Evolutionary conservation across 2,329 filamentous ascomycete species (phyloP).

Genomic region (Fusarium foetens): DNA sequence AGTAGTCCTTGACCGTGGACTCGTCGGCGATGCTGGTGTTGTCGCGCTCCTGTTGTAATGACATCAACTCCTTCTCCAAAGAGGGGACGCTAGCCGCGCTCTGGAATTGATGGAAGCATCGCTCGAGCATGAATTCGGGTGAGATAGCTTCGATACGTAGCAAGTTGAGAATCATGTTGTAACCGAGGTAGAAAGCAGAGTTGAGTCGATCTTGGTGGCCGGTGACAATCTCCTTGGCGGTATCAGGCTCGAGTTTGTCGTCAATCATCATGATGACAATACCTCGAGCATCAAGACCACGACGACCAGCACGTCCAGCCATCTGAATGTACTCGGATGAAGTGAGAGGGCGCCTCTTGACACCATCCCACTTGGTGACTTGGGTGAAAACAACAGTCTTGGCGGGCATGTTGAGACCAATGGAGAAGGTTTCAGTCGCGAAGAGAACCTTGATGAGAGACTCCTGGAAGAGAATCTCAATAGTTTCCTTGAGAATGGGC

Average conservation of each 20-base stretch:
- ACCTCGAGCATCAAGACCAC: slow-evolving; percentile 96
- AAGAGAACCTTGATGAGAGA: slow-evolving; percentile 98
- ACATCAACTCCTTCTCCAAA: slow-evolving; percentile 83
- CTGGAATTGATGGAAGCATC: slow-evolving; percentile 98
- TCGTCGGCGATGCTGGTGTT: slow-evolving; percentile 85
- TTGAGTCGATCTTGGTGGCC: slow-evolving; percentile 97
- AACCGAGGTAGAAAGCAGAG: slow-evolving; percentile 96
- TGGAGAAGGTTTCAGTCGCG: slow-evolving; percentile 98
- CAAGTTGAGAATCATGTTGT: slow-evolving; percentile 99
- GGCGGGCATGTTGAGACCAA: slow-evolving; percentile 98
- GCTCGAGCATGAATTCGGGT: slow-evolving; percentile 98
- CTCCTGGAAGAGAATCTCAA: slow-evolving; percentile 98
- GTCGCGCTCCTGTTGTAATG: slow-evolving; percentile 79
- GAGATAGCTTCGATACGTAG: slow-evolving; percentile 99
- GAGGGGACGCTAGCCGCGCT: slow-evolving; percentile 87
- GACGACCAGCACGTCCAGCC: slow-evolving; percentile 95
- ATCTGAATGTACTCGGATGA: slow-evolving; percentile 98
- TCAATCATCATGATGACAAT: slow-evolving; percentile 99
- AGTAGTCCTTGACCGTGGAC: slow-evolving; percentile 90
- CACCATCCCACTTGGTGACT: slow-evolving; percentile 94
- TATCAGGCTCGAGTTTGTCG: slow-evolving; percentile 92
- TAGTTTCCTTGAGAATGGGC: slow-evolving; percentile 97
- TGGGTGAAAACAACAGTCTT: slow-evolving; percentile 99
- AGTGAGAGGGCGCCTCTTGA: slow-evolving; percentile 82
- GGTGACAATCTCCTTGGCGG: slow-evolving; percentile 94